Conservation (phyloP, 345 rosid species). For the Aethionema arabicum region DNA sequence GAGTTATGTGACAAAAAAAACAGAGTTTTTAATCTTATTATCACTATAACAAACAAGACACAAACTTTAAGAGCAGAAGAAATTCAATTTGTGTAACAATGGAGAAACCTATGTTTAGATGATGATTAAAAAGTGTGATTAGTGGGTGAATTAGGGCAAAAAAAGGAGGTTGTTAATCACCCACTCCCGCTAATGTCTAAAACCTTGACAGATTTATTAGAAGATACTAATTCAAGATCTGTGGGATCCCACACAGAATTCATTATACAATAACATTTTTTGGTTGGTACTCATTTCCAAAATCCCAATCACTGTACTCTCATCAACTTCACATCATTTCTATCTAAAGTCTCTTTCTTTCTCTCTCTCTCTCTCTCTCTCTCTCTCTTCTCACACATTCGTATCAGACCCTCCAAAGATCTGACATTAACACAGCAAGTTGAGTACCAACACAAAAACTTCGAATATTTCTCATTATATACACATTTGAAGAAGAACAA, state of each 20-base stretch:
- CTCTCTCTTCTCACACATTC: conserved; percentile 11
- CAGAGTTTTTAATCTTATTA: too few relatives aligned
- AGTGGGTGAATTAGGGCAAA: conserved; percentile 32
- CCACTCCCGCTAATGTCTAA: conserved; percentile 16
- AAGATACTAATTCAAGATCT: too few relatives aligned
- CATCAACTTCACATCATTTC: conserved; percentile 30
- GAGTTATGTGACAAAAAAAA: too few relatives aligned
- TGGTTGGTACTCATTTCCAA: not conserved
- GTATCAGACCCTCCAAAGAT: too few relatives aligned
- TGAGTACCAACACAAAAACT: not conserved
- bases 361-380: conserved; percentile 12
- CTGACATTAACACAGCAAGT: conserved; percentile 13
- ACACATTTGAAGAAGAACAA: too few relatives aligned
- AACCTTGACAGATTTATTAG: conserved; percentile 10
- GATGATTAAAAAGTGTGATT: not conserved
- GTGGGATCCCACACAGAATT: too few relatives aligned
- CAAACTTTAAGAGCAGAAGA: conserved; percentile 7
- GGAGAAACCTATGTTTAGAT: too few relatives aligned
- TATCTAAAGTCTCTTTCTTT: conserved; percentile 16
- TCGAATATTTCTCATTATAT: too few relatives aligned
- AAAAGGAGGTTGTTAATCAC: conserved; percentile 21
- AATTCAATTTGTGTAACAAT: conserved; percentile 17
- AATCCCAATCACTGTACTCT: conserved; percentile 41
- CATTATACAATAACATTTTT: too few relatives aligned
- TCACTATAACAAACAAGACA: too few relatives aligned